phyloP scores from a whole-genome alignment of 2,329 filamentous ascomycete species.

The Pseudocercospora pini-densiflorae region DNA sequence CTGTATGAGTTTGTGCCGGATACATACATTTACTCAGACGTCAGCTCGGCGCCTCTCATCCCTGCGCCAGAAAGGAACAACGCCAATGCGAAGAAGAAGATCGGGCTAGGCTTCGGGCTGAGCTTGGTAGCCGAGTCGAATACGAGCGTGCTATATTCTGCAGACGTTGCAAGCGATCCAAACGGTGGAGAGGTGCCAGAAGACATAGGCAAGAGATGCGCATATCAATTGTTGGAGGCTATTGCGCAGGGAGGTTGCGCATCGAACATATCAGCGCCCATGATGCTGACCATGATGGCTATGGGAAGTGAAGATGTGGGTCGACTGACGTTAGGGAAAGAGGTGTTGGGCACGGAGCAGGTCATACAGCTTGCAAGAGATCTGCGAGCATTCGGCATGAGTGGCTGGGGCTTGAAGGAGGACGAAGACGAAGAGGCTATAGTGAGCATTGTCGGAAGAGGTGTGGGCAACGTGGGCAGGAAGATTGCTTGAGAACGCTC shows the following conservation, averaged over 20 bases:
- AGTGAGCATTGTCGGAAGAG: constrained; percentile 88
- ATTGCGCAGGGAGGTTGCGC: constrained; percentile 84
- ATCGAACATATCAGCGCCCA: constrained; percentile 70
- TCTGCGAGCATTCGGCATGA: constrained; percentile 83
- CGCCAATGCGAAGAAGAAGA: constrained; percentile 56
- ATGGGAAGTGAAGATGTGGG: constrained; percentile 98
- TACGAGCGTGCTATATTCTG: constrained; percentile 83
- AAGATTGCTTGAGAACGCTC: constrained; percentile 67
- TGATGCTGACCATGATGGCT: constrained; percentile 86
- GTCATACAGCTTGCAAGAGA: constrained; percentile 82
- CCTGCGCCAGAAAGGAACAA: constrained; percentile 73
- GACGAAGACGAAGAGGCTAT: constrained; percentile 72
- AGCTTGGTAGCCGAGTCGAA: constrained; percentile 92
- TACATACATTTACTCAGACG: constrained; percentile 82
- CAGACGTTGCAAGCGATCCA: constrained; percentile 76
- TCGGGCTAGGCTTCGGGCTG: constrained; percentile 89
- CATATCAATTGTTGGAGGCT: constrained; percentile 84
- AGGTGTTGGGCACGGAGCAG: constrained; percentile 80
- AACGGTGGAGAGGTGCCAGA: constrained; percentile 84
- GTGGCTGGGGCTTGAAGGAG: constrained; percentile 87
- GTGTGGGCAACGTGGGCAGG: constrained; percentile 91
- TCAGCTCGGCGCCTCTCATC: constrained; percentile 63
- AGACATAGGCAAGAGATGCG: constrained; percentile 86
- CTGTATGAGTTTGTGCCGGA: constrained; percentile 86
- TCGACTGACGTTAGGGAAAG: constrained; percentile 77